A percentile compares a stretch with the other conserved stretches of the same genome.
phyloP scores from a whole-genome alignment of 371 early-diverging fungal genomes.

The Mortierella sp. region DNA sequence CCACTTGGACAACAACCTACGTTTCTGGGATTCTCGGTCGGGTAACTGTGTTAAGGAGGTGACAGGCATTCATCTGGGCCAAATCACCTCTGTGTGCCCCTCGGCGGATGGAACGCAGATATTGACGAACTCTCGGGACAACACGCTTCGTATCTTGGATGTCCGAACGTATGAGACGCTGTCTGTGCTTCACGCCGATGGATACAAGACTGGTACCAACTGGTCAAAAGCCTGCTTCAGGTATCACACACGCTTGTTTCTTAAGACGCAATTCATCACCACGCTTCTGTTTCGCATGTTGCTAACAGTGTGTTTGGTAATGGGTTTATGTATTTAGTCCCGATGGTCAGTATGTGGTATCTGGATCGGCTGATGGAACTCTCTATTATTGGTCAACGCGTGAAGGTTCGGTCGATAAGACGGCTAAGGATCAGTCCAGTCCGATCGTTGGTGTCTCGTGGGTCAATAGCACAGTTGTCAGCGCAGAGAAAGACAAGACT shows the following conservation, averaged over 20 bases:
- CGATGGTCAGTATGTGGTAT: slow-evolving; percentile 85
- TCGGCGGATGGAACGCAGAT: slow-evolving; percentile 82
- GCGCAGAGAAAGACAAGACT: slow-evolving; percentile 79
- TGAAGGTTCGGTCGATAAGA: slow-evolving; percentile 58
- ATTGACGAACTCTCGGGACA: slow-evolving; percentile 93
- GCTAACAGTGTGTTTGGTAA: background rate
- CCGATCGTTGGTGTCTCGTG: slow-evolving; percentile 75
- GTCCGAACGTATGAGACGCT: slow-evolving; percentile 81
- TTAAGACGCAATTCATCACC: too few relatives aligned
- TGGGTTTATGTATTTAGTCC: slow-evolving; percentile 65
- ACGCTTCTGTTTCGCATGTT: too few relatives aligned
- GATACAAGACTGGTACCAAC: slow-evolving; percentile 84
- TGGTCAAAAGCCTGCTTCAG: slow-evolving; percentile 90
- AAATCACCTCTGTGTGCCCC: slow-evolving; percentile 86
- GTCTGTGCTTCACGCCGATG: slow-evolving; percentile 75
- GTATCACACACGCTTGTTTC: slow-evolving; percentile 53
- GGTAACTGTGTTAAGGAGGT: slow-evolving; percentile 88
- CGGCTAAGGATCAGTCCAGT: slow-evolving; percentile 58
- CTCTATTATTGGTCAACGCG: slow-evolving; percentile 58
- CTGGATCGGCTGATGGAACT: slow-evolving; percentile 73
- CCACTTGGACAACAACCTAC: slow-evolving; percentile 91
- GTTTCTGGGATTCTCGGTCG: slow-evolving; percentile 91
- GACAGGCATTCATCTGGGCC: slow-evolving; percentile 85
- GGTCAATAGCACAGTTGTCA: slow-evolving; percentile 71
- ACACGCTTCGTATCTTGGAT: slow-evolving; percentile 89